Percentiles rank a stretch among this genome's conserved stretches.
Conservation (phyloP, 805 yeast genomes). For the Zygosaccharomyces bailii region DNA sequence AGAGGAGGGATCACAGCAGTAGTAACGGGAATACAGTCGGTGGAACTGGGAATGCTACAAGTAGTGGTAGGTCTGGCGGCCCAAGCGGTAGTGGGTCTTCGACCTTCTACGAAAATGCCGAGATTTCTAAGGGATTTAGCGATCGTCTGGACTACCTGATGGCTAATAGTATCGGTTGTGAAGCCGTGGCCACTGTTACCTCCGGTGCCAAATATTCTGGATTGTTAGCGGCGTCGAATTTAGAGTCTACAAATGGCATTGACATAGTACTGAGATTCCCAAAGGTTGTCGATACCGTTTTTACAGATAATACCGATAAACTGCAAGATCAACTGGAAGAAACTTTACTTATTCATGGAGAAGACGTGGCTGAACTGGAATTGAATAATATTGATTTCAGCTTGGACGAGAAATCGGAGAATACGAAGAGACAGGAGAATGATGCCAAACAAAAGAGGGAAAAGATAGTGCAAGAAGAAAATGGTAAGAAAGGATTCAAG, state of each 20-base stretch:
- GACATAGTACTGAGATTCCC: slow-evolving; percentile 58
- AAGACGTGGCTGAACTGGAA: slow-evolving; percentile 41
- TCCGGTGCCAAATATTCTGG: slow-evolving; percentile 64
- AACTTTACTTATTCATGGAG: slow-evolving; percentile 31
- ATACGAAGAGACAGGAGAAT: slow-evolving; percentile 11
- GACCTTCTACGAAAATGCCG: slow-evolving; percentile 28
- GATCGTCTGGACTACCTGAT: slow-evolving; percentile 56
- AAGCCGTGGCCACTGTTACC: slow-evolving; percentile 54
- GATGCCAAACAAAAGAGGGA: slow-evolving; percentile 11
- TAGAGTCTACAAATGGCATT: slow-evolving; percentile 43
- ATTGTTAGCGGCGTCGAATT: slow-evolving; percentile 48
- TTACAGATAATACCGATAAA: slow-evolving; percentile 38
- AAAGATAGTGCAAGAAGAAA: slow-evolving; percentile 9
- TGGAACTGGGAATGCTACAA: slow-evolving; percentile 5
- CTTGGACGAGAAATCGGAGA: slow-evolving; percentile 25
- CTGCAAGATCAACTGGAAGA: slow-evolving; percentile 24
- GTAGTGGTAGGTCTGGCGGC: slow-evolving; percentile 10
- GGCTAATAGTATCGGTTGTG: slow-evolving; percentile 57
- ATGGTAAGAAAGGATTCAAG: slow-evolving; percentile 44
- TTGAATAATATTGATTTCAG: slow-evolving; percentile 35
- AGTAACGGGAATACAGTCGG: slow-evolving; percentile 5
- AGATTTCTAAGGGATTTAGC: slow-evolving; percentile 40
- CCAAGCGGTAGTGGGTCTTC: slow-evolving; percentile 8
- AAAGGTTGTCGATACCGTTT: slow-evolving; percentile 36
- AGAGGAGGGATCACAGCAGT: slow-evolving; percentile 16